Conservation (phyloP, 768 basidiomycete species). For the Cystobasidium onofrii region DNA sequence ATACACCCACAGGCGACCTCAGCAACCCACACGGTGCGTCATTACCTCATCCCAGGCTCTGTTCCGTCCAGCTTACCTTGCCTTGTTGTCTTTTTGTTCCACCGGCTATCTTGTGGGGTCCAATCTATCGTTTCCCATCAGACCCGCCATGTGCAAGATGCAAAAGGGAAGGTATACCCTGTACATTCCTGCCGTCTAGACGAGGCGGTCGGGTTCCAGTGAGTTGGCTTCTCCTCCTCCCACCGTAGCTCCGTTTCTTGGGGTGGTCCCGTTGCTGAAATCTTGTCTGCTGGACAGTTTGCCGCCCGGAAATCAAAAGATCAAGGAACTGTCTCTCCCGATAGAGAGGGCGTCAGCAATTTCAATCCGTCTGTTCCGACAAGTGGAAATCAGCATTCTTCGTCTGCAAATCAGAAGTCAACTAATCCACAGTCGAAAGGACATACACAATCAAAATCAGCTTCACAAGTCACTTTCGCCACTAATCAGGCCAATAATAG, state of each 20-base stretch:
- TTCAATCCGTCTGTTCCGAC: neutral
- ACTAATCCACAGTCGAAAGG: neutral
- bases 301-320: neutral
- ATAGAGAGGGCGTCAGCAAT: neutral
- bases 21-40: constrained; percentile 15
- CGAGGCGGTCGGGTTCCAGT: constrained; percentile 30
- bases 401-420: neutral
- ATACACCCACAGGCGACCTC: constrained; percentile 15
- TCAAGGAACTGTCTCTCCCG: neutral
- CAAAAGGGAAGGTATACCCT: constrained; percentile 34
- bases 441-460: neutral
- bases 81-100: neutral
- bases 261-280: neutral
- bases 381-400: neutral
- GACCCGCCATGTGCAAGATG: constrained; percentile 41
- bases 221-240: neutral
- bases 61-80: neutral
- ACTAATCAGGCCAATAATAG: neutral
- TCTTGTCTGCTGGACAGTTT: neutral
- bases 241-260: neutral
- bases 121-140: neutral
- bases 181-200: constrained; percentile 32
- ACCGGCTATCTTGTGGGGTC: neutral
- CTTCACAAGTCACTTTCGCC: neutral
- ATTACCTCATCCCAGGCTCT: neutral